Base-by-base conservation (phyloP, 192 early-diverging fungal genomes). In the Backusella westeae region DNA sequence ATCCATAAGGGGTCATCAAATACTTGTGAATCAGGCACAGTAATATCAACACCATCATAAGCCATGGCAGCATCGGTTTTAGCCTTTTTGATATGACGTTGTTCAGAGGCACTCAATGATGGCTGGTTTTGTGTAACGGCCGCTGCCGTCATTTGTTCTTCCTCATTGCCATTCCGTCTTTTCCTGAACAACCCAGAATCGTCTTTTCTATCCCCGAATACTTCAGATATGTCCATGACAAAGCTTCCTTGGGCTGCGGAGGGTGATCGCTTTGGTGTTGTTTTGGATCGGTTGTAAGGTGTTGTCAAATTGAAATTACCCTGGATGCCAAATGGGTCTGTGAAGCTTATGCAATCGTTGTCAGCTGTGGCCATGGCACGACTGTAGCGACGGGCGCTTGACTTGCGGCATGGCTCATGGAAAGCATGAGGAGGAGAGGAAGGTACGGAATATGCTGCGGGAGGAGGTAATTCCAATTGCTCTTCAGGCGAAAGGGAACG, bases 1-100 rank as follows among this genome's bases (percentile, higher is more conserved):
- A 74, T 74, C 77, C 77, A 78, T 41, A 49, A 26, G 0, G 52
- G 21, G 21, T 71, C 32, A 56, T 69, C 52, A 44, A 65, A 78
- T 42, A 69, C 36, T 21, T 69, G 38, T 26, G 67, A 42, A 19
- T 78, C 77, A 44, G 53, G 67, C 32, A 42, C 44, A 19, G 39
- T 34, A 41, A 78, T 73, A 56, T 78, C 77, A 41, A 78, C 68
- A 52, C 56, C 44, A 67, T 78, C 67, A 63, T 78, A 78, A 34
- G 68, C 67, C 34, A 49, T 73, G 23, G 59, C 44, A 46, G 66
- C 59, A 29, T 68, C 77, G 15, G 71, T 39, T 17, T 74, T 73
- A 6, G 66, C 14, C 35, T 78, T 78, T 29, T 69, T 67, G 29
- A 39, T 59, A 52, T 65, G 46, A 26, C 49, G 44, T 52, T 56